Percentiles rank a stretch among this genome's conserved stretches.
phyloP scores from a whole-genome alignment of 129 eudicot genomes.

The Artemisia tridentata region DNA sequence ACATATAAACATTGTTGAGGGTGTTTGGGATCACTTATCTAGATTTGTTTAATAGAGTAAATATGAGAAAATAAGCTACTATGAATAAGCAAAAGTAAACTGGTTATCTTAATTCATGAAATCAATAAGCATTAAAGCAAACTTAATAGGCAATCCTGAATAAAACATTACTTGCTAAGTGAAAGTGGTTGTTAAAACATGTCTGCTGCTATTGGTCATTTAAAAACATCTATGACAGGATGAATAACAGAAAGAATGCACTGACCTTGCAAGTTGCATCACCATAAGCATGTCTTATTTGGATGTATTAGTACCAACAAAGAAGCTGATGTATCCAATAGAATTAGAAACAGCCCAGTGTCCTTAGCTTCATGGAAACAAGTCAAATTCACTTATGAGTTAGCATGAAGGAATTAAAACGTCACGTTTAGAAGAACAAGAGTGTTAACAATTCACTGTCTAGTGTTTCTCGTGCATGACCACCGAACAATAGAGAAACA shows the following conservation, averaged over 20 bases:
- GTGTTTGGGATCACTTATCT: not conserved
- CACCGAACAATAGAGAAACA: not conserved
- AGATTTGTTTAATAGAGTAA: too few relatives aligned
- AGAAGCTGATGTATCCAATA: slow-evolving; percentile 13
- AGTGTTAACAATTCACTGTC: not conserved
- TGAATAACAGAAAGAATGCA: slow-evolving; percentile 20
- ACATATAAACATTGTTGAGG: too few relatives aligned
- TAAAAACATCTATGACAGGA: not conserved
- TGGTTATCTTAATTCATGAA: too few relatives aligned
- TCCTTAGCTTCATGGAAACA: not conserved
- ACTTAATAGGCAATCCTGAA: too few relatives aligned
- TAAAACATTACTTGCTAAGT: too few relatives aligned
- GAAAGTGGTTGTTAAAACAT: slow-evolving; percentile 9
- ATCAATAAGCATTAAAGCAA: too few relatives aligned
- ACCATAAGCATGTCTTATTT: slow-evolving; percentile 7
- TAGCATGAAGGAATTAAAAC: slow-evolving; percentile 33
- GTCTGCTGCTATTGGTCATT: not conserved
- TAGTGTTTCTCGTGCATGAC: not conserved
- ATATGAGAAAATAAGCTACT: too few relatives aligned
- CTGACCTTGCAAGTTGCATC: slow-evolving; percentile 21
- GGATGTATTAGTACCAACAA: slow-evolving; percentile 19
- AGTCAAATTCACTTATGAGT: slow-evolving; percentile 33
- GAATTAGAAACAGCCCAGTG: not conserved
- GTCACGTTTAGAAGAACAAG: not conserved
- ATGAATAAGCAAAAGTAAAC: too few relatives aligned